phyloP scores from a whole-genome alignment of 2,329 filamentous ascomycete species.

The Tolypocladium sp. region DNA sequence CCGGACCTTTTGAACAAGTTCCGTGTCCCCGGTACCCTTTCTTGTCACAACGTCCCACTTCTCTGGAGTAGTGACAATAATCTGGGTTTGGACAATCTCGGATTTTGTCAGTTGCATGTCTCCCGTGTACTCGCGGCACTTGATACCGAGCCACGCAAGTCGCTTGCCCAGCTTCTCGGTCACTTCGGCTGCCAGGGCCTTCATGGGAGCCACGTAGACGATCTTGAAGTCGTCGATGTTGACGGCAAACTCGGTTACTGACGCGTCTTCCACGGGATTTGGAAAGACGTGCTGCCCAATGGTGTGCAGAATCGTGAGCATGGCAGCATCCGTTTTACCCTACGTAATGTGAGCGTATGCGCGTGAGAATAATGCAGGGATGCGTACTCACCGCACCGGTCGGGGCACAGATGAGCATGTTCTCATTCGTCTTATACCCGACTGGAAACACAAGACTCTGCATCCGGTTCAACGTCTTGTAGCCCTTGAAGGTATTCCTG shows the following conservation, averaged over 20 bases:
- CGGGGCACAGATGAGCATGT: constrained; percentile 96
- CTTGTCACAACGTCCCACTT: constrained; percentile 99
- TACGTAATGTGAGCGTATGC: constrained; percentile 9
- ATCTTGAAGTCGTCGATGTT: constrained; percentile 89
- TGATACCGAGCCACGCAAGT: constrained; percentile 85
- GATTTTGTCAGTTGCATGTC: constrained; percentile 98
- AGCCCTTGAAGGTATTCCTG: constrained; percentile 83
- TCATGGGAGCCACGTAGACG: constrained; percentile 98
- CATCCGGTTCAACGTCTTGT: constrained; percentile 93
- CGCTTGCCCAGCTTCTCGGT: constrained; percentile 90
- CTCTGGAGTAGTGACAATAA: constrained; percentile 96
- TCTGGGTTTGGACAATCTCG: constrained; percentile 91
- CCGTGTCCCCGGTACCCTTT: constrained; percentile 94
- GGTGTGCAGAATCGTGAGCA: constrained; percentile 89
- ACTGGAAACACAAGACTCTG: constrained; percentile 94
- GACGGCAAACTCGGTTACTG: constrained; percentile 73
- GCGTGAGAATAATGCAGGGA: neutral
- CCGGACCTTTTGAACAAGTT: constrained; percentile 93
- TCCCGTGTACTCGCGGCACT: constrained; percentile 88
- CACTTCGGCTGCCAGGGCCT: constrained; percentile 91
- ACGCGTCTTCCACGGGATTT: constrained; percentile 64
- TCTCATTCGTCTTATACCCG: constrained; percentile 91
- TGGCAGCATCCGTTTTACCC: constrained; percentile 97
- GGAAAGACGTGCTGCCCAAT: constrained; percentile 79
- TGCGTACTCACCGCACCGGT: constrained; percentile 67